Evolutionary conservation across 1,139 yeast species (phyloP), one percentile per base, ranked within the genome.

Genomic region (Candida freyschussii): DNA sequence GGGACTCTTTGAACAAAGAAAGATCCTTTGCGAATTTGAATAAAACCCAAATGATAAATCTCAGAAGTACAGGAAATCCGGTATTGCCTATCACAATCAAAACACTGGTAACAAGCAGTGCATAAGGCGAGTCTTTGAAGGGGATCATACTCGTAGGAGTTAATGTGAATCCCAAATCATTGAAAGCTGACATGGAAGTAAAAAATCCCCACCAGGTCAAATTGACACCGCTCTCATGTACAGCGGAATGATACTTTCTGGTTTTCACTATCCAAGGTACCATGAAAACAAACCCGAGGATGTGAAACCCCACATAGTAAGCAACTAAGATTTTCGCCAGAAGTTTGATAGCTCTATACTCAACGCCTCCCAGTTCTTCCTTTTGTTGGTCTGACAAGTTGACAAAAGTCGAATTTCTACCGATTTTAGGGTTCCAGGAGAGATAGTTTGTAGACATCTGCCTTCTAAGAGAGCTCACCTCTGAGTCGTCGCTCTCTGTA

Each of bases 281-380:
- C 20, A 82, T 58, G 42, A 78, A 63, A 0, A 77, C 48, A 27
- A 78, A 57, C 0, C 78, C 77, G 10, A 86, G 31, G 4, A 84
- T 41, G 49, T 81, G 89, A 50, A 84, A 77, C 0, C 95, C 95
- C 35, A 86, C 45, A 50, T 83, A 87, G 55, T 85, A 91, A 2
- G 56, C 37, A 2, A 78, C 56, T 16, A 91, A 62, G 29, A 91
- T 74, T 47, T 72, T 74, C 34, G 85, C 76, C 36, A 91, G 62
- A 10, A 87, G 61, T 51, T 86, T 86, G 36, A 84, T 71, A 0
- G 98, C 87, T 30, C 97, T 72, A 53, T 91, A 93, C 54, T 91
- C 99, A 9, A 91, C 96, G 34, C 98, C 99, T 21, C 98, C 99
- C 27, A 91, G 62, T 56, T 91, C 99, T 40, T 83, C 94, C 50